Conservation (phyloP, 495 filamentous ascomycete species). For the Lepraria neglecta region DNA sequence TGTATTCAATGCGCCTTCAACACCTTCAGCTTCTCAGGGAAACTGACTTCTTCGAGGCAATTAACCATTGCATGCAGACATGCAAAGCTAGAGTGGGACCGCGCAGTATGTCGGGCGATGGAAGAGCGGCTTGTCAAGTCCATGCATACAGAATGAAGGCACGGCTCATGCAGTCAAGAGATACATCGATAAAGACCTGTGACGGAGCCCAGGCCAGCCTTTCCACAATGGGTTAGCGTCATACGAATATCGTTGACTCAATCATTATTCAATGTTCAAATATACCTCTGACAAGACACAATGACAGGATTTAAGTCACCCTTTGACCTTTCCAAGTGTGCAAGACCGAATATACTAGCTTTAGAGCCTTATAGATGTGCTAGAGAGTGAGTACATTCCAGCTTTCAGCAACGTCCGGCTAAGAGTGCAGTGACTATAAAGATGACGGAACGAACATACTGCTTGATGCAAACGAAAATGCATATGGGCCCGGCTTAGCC, state of each 20-base stretch:
- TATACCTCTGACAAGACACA: not conserved
- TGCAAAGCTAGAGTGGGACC: not conserved
- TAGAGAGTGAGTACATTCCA: constrained; percentile 57
- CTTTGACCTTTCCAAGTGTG: constrained; percentile 75
- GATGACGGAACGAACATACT: constrained; percentile 95
- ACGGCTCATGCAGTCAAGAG: constrained; percentile 3
- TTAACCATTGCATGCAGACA: constrained; percentile 1
- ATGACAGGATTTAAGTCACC: constrained; percentile 31
- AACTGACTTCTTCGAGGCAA: not conserved
- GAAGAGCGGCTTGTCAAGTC: not conserved
- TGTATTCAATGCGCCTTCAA: not conserved
- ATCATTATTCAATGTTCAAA: not conserved
- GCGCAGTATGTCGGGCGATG: constrained; percentile 1
- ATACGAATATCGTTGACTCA: not conserved
- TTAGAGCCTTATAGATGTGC: constrained; percentile 81
- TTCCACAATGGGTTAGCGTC: constrained; percentile 3
- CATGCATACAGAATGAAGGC: constrained; percentile 1
- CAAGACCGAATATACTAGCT: constrained; percentile 73
- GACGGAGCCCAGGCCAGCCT: not conserved
- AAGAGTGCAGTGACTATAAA: constrained; percentile 82
- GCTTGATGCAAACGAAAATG: constrained; percentile 97
- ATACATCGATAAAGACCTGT: constrained; percentile 4
- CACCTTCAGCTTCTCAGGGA: not conserved
- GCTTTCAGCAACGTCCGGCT: constrained; percentile 22
- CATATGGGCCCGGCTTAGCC: constrained; percentile 72